Evolutionary conservation across 768 basidiomycete genomes (phyloP).

Genomic region (Hericium alpestre): DNA sequence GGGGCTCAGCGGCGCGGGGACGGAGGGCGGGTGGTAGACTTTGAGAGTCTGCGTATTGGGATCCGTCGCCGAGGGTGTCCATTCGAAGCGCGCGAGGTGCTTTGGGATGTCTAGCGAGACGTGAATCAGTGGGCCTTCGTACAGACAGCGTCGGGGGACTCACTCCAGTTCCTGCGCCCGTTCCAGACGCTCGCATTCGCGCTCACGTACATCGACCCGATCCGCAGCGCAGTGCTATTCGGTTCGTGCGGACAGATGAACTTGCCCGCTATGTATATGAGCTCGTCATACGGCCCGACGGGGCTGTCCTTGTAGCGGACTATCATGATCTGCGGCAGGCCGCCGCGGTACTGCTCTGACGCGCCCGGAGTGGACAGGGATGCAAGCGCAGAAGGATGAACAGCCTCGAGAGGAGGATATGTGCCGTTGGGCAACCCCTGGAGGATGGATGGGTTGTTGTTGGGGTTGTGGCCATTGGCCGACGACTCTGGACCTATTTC

Average conservation of each 20-base stretch:
- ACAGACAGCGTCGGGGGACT: neutral
- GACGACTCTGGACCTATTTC: too few relatives aligned
- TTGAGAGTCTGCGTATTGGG: neutral
- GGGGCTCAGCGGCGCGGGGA: neutral
- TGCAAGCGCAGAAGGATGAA: slow-evolving; percentile 8
- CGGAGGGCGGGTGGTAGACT: neutral
- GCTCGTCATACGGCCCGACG: slow-evolving; percentile 11
- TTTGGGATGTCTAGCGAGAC: slow-evolving; percentile 3
- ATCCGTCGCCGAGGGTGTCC: neutral
- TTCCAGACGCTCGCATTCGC: slow-evolving; percentile 1
- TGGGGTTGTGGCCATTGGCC: neutral
- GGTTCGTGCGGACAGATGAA: slow-evolving; percentile 1
- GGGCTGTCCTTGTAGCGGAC: slow-evolving; percentile 7
- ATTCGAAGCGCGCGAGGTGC: slow-evolving; percentile 8
- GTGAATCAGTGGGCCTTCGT: too few relatives aligned
- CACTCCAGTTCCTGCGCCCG: slow-evolving; percentile 10
- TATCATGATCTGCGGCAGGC: neutral
- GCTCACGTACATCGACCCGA: slow-evolving; percentile 10
- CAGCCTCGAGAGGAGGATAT: slow-evolving; percentile 4
- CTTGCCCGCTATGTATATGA: neutral
- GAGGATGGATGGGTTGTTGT: slow-evolving; percentile 2
- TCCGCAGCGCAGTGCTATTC: neutral
- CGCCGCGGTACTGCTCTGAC: slow-evolving; percentile 4
- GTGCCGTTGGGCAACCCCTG: slow-evolving; percentile 9
- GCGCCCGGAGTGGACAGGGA: neutral